Evolutionary conservation across 2,329 filamentous ascomycete genomes (phyloP).

Genomic region (Trichoderma aggressivum): DNA sequence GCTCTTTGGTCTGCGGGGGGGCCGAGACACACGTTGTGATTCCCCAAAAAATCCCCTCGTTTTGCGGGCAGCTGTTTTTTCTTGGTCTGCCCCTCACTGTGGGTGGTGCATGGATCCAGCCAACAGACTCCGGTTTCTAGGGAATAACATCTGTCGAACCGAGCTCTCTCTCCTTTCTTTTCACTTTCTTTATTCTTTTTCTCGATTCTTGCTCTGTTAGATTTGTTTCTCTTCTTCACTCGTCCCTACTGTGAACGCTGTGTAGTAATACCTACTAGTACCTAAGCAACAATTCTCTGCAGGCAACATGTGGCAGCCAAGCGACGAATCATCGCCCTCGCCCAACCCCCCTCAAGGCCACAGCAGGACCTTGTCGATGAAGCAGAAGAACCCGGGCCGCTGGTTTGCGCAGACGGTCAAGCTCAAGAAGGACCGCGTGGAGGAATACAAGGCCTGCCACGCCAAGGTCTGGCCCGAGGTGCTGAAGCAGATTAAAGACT

Average conservation of each 20-base stretch:
- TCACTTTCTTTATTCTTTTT: background rate
- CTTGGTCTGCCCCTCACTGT: background rate
- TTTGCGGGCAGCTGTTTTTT: background rate
- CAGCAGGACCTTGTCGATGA: slow-evolving; percentile 7
- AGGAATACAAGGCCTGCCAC: slow-evolving; percentile 71
- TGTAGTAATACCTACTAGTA: background rate
- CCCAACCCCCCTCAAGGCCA: slow-evolving; percentile 1
- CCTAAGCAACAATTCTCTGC: background rate
- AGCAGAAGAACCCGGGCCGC: slow-evolving; percentile 42
- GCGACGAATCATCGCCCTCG: slow-evolving; percentile 14
- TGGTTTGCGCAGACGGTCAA: slow-evolving; percentile 71
- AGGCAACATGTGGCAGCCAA: slow-evolving; percentile 25
- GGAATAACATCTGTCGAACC: background rate
- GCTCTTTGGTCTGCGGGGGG: background rate
- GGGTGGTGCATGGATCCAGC: background rate
- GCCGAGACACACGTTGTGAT: slow-evolving; percentile 1
- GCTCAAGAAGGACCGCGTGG: slow-evolving; percentile 63
- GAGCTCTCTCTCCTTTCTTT: background rate
- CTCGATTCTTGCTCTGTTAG: background rate
- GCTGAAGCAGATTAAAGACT: slow-evolving; percentile 69
- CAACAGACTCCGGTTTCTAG: background rate
- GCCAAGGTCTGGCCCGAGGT: slow-evolving; percentile 75
- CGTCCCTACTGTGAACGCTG: too few species aligned
- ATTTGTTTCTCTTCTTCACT: background rate
- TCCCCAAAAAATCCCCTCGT: background rate